Evolutionary conservation across 257 asterid species (phyloP), one percentile per base, ranked within the genome.

Genomic region (Verbena officinalis): DNA sequence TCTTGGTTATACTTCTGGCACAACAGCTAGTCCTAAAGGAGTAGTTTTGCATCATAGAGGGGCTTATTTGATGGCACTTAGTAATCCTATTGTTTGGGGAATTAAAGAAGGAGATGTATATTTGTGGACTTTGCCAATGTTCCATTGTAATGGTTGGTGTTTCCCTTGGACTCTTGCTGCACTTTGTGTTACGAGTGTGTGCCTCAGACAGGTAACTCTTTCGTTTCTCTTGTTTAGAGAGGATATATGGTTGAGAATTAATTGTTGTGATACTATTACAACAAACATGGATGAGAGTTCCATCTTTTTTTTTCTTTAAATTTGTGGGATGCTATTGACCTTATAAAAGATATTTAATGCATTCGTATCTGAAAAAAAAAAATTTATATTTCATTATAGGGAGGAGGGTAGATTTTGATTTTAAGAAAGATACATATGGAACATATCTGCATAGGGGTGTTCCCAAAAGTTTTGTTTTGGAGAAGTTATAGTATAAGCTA

Each of bases 91-190:
- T 46, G 59, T 86, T 4, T 81, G 95, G 95, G 81, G 80, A 21
- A 86, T 86, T 55, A 75, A 62, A 14, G 90, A 83, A 80, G 86
- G 95, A 44, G 83, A 83, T 36, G 80, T 86, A 45, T 86, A 86
- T 70, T 74, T 86, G 42, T 86, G 95, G 95, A 86, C 90, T 59
- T 75, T 86, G 62, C 95, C 95, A 1, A 81, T 86, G 95, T 86
- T 86, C 64, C 95, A 86, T 40, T 86, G 95, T 43, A 86, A 86
- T 51, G 95, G 95, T 53, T 86, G 95, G 95, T 83, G 90, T 75
- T 86, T 86, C 69, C 16, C 95, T 49, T 86, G 95, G 95, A 75
- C 88, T 19, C 72, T 86, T 10, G 90, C 94, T 0, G 90, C 86
- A 3, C 73, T 86, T 63, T 83, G 83, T 73, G 90, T 86, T 74